Evolutionary conservation across 2,329 filamentous ascomycete species (phyloP), one percentile per base, ranked within the genome.

Genomic region (Neofusicoccum laricinum): DNA sequence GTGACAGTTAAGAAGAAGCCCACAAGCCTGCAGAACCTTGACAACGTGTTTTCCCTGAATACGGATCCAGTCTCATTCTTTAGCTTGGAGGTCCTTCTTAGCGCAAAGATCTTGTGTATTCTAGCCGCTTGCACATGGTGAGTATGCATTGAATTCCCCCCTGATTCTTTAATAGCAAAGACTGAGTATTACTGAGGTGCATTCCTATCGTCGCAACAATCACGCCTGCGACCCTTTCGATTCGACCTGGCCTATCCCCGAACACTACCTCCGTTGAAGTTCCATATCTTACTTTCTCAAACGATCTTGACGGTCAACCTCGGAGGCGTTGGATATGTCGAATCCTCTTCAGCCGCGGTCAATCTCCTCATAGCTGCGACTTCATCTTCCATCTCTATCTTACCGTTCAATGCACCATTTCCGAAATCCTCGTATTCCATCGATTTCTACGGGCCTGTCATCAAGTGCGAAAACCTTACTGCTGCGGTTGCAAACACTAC

Each of bases 31-130:
- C 41, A 17, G n/a, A 34, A 17, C 30, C 3, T 61, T 3, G 57
- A 61, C 57, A 61, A 61, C 17, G 7, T 48, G 14, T 61, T 61
- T 21, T 61, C 57, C 7, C 32, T 61, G 57, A 36, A 40, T 2
- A 17, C 21, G 17, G 40, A 48, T 34, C 57, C 43, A 10, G 14
- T 21, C 1, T 61, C 57, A 8, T 48, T 61, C 30, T 17, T 61
- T n/a, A 48, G 17, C 41, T 25, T 30, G 15, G 57, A 61, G 43
- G 30, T 34, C 2, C 12, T 46, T n/a, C 7, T 7, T 8, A 46
- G 32, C 4, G 57, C 57, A 2, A 61, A 61, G n/a, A 17, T 48
- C 3, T 25, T 61, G 12, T 61, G 40, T 14, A 10, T 61, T 17
- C 30, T 61, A 21, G 57, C 57, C 3, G 40, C 43, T 7, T 30